Evolutionary conservation across 2,329 filamentous ascomycete species (phyloP).

Genomic region (Cladophialophora bantiana): DNA sequence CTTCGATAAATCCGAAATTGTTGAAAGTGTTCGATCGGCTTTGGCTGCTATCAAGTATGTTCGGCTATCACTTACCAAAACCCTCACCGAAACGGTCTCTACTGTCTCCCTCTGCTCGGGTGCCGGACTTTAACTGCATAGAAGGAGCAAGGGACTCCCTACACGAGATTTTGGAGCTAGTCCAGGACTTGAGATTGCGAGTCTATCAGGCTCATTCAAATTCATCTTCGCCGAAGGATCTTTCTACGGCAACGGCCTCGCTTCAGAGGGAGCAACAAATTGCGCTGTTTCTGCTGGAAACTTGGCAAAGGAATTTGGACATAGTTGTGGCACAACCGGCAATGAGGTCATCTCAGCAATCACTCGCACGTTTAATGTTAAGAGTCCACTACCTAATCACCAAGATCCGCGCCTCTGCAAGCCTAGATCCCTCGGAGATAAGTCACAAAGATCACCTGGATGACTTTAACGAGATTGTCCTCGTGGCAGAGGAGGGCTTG

Average conservation of each 20-base stretch:
- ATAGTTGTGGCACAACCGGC: neutral
- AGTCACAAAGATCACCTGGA: conserved; percentile 6
- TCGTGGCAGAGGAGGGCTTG: conserved; percentile 2
- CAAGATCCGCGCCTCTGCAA: conserved; percentile 11
- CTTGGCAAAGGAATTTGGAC: conserved; percentile 6
- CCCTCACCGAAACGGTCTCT: neutral
- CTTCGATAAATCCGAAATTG: neutral
- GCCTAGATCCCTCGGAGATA: conserved; percentile 2
- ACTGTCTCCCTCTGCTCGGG: neutral
- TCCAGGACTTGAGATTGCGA: conserved; percentile 9
- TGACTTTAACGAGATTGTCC: neutral
- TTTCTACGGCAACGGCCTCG: neutral
- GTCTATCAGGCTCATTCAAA: conserved; percentile 8
- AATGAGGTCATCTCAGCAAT: neutral
- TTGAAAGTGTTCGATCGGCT: conserved; percentile 13
- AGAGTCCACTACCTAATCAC: conserved; percentile 6
- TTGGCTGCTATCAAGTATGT: conserved; percentile 18
- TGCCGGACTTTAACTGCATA: neutral
- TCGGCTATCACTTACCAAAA: neutral
- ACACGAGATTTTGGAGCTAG: neutral
- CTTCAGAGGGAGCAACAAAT: conserved; percentile 7
- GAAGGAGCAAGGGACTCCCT: conserved; percentile 9
- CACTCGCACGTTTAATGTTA: conserved; percentile 4
- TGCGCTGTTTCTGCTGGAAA: neutral
- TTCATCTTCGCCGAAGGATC: neutral